A percentile compares a stretch with the other conserved stretches of the same genome.
phyloP scores from a whole-genome alignment of 2,329 filamentous ascomycete genomes.

The Fusarium musae region DNA sequence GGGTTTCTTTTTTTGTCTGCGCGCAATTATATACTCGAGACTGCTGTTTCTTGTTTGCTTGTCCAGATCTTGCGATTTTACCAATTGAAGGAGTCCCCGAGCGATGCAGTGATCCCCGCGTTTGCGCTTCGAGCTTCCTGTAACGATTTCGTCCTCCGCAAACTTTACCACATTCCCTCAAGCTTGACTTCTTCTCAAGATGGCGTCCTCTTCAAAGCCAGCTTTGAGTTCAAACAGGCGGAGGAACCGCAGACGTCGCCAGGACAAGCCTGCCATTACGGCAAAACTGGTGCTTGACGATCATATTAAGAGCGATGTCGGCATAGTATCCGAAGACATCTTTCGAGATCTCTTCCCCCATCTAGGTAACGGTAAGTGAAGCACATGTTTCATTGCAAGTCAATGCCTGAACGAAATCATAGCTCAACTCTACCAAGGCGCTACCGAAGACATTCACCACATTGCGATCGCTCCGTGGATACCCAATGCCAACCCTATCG shows the following conservation, averaged over 20 bases:
- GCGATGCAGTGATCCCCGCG: slow-evolving; percentile 36
- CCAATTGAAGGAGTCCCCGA: slow-evolving; percentile 1
- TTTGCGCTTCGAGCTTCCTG: slow-evolving; percentile 28
- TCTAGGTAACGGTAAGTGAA: slow-evolving; percentile 61
- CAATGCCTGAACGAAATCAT: slow-evolving; percentile 2
- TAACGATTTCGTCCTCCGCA: slow-evolving; percentile 16
- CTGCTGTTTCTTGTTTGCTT: background rate
- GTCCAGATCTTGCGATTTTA: background rate
- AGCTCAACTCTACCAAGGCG: slow-evolving; percentile 29
- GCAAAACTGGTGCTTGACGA: slow-evolving; percentile 87
- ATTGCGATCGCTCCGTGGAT: slow-evolving; percentile 81
- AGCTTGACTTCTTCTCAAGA: slow-evolving; percentile 22
- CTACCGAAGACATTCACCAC: slow-evolving; percentile 61
- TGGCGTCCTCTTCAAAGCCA: slow-evolving; percentile 47
- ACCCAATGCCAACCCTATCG: slow-evolving; percentile 67
- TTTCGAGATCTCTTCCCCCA: slow-evolving; percentile 83
- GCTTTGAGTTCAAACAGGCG: slow-evolving; percentile 48
- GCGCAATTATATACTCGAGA: slow-evolving; percentile 5
- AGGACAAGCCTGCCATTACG: slow-evolving; percentile 79
- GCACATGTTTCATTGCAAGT: background rate
- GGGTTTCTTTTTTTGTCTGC: slow-evolving; percentile 1
- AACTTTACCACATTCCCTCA: background rate
- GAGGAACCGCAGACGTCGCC: slow-evolving; percentile 64
- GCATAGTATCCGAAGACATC: slow-evolving; percentile 86
- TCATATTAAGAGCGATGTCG: slow-evolving; percentile 85